Evolutionary conservation across 257 asterid species (phyloP).

Genomic region (Apocynum venetum): DNA sequence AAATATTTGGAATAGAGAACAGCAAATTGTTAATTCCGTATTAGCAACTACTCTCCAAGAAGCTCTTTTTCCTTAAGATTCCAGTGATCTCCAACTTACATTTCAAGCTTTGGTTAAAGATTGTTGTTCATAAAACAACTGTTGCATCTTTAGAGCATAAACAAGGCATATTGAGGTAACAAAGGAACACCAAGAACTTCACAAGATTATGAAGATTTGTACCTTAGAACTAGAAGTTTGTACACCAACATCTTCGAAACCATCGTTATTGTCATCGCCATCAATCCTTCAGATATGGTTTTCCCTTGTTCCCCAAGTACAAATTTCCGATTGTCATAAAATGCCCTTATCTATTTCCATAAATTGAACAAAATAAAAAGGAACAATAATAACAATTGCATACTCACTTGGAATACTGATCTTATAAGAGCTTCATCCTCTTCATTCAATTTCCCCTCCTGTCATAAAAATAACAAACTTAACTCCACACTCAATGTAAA

Average conservation of each 20-base stretch:
- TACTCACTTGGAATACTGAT: conserved; percentile 44
- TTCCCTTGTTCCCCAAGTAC: conserved; percentile 44
- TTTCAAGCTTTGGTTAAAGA: background rate
- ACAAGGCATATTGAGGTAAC: background rate
- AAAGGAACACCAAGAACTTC: background rate
- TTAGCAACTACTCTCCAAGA: too few species aligned
- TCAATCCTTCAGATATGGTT: conserved; percentile 44
- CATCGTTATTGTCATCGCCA: conserved; percentile 22
- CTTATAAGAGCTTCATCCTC: conserved; percentile 71
- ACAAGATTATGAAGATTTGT: background rate
- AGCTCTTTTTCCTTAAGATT: background rate
- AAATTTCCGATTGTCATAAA: conserved; percentile 8
- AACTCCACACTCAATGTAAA: background rate
- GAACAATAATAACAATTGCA: background rate
- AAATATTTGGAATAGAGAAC: too few species aligned
- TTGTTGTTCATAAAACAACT: background rate
- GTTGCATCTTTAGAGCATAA: background rate
- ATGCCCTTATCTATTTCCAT: background rate
- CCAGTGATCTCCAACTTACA: background rate
- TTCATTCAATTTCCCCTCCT: background rate
- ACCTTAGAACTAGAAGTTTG: conserved; percentile 52
- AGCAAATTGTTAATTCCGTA: too few species aligned
- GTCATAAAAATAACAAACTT: background rate
- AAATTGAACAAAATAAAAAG: background rate
- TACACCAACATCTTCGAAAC: conserved; percentile 19